Conservation (phyloP, 1,284 basidiomycete genomes). For the Albatrellus sp. region DNA sequence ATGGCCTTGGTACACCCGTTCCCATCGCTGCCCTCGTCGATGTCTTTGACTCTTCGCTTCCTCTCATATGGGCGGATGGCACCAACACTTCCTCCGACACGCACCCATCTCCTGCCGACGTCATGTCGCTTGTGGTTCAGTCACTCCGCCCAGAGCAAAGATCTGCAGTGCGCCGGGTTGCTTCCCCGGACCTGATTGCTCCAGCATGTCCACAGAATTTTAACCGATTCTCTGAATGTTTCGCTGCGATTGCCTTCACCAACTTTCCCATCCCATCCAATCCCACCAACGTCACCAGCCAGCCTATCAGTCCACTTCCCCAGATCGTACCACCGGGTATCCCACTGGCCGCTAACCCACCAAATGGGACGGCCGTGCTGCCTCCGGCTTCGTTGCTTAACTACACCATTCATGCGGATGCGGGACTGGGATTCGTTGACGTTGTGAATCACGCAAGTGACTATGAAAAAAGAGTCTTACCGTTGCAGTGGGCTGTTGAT, state of each 20-base stretch:
- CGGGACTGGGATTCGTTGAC: constrained; percentile 51
- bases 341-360: too few species aligned
- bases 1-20: constrained; percentile 47
- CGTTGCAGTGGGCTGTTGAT: constrained; percentile 71
- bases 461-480: constrained; percentile 55
- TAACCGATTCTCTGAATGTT: constrained; percentile 58
- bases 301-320: too few species aligned
- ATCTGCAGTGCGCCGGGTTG: constrained; percentile 32
- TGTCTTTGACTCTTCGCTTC: constrained; percentile 36
- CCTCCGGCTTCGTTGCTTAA: constrained; percentile 34
- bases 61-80: constrained; percentile 54
- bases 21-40: constrained; percentile 36
- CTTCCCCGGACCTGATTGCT: constrained; percentile 36
- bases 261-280: constrained; percentile 34
- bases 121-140: constrained; percentile 45
- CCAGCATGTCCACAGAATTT: constrained; percentile 63
- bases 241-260: constrained; percentile 57
- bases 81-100: constrained; percentile 35
- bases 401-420: constrained; percentile 63
- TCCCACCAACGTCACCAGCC: too few species aligned
- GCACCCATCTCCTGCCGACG: constrained; percentile 36
- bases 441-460: constrained; percentile 56
- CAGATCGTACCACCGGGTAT: too few species aligned
- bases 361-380: too few species aligned
- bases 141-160: constrained; percentile 34